phyloP scores from a whole-genome alignment of 306 rosid species.

The Cucumis cinereus region DNA sequence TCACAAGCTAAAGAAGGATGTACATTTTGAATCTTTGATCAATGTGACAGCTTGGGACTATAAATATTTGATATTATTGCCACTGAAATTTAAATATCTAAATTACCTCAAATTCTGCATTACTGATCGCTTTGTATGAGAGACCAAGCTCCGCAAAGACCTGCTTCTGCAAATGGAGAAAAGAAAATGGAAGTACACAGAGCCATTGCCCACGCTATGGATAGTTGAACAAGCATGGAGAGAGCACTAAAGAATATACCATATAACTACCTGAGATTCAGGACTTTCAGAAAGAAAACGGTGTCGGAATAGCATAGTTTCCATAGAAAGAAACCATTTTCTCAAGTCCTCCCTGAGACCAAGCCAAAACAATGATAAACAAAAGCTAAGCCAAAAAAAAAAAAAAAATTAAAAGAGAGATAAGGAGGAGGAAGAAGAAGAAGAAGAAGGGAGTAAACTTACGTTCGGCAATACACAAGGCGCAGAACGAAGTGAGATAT shows the following conservation, averaged over 20 bases:
- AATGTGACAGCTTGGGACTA: background rate
- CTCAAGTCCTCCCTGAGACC: conserved; percentile 70
- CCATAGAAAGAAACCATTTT: conserved; percentile 93
- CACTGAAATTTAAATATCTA: background rate
- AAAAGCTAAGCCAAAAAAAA: background rate
- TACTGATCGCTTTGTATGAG: conserved; percentile 47
- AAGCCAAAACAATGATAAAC: background rate
- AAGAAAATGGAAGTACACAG: conserved; percentile 4
- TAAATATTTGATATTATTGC: background rate
- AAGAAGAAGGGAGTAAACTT: conserved; percentile 5
- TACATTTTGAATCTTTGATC: background rate
- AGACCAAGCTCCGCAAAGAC: conserved; percentile 62
- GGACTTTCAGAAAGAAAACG: conserved; percentile 34
- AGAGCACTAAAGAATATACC: background rate
- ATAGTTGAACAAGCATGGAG: conserved; percentile 5
- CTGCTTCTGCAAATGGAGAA: conserved; percentile 40
- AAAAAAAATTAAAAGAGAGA: no score
- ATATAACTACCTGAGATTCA: conserved; percentile 59
- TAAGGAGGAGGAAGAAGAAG: no score
- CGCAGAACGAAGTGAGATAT: conserved; percentile 89
- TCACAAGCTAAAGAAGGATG: background rate
- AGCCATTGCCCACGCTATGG: background rate
- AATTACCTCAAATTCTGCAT: conserved; percentile 66
- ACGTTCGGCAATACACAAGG: conserved; percentile 91
- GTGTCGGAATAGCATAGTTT: conserved; percentile 64